phyloP scores from a whole-genome alignment of 768 basidiomycete species.

The Neoboletus magnificus region DNA sequence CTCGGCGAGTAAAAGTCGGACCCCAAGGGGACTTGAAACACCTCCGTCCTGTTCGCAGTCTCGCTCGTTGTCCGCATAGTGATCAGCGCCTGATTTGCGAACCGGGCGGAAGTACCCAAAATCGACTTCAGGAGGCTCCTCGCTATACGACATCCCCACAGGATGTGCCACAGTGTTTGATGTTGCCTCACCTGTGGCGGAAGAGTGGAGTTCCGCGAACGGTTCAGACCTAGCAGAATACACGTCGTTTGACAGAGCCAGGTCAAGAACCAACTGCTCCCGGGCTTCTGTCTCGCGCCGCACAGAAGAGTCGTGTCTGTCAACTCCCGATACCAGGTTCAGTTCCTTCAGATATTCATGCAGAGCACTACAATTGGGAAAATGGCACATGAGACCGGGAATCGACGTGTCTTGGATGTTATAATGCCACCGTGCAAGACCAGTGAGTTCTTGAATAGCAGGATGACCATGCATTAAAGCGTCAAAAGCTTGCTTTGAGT shows the following conservation, averaged over 20 bases:
- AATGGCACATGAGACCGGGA: slow-evolving; percentile 39
- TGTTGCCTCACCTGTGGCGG: background rate
- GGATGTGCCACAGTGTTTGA: slow-evolving; percentile 20
- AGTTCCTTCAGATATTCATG: slow-evolving; percentile 41
- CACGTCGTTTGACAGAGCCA: slow-evolving; percentile 55
- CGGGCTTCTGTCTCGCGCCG: slow-evolving; percentile 52
- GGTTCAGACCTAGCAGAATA: slow-evolving; percentile 42
- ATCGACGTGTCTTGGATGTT: slow-evolving; percentile 47
- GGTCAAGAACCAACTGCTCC: slow-evolving; percentile 61
- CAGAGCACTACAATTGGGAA: slow-evolving; percentile 33
- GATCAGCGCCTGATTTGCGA: slow-evolving; percentile 26
- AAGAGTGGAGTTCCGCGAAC: slow-evolving; percentile 29
- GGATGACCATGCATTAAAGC: slow-evolving; percentile 50
- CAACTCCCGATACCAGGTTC: slow-evolving; percentile 39
- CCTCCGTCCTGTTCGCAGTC: slow-evolving; percentile 12
- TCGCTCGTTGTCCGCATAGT: slow-evolving; percentile 26
- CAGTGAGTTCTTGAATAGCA: slow-evolving; percentile 35
- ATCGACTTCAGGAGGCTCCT: slow-evolving; percentile 52
- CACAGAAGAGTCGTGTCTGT: slow-evolving; percentile 38
- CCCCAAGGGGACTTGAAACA: slow-evolving; percentile 45
- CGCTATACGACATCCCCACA: slow-evolving; percentile 45
- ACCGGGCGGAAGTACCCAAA: slow-evolving; percentile 64
- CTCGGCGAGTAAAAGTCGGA: slow-evolving; percentile 61
- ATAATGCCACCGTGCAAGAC: slow-evolving; percentile 51
- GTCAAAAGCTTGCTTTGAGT: slow-evolving; percentile 50